Conservation (phyloP, 2,329 filamentous ascomycete genomes). For the Eutypa lata region DNA sequence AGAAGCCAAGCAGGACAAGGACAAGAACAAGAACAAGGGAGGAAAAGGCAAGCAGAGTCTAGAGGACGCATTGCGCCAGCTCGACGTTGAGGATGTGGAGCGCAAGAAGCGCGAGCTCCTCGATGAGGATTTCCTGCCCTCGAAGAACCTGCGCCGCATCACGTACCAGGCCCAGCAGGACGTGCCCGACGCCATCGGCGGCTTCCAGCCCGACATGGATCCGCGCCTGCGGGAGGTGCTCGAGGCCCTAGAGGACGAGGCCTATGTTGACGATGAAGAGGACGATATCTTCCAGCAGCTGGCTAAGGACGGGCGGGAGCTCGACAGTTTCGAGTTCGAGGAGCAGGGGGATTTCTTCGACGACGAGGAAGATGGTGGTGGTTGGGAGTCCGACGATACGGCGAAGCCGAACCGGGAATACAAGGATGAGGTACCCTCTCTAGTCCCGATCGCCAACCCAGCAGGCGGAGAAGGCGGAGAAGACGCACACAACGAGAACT, state of each 20-base stretch:
- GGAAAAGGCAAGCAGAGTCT: constrained; percentile 73
- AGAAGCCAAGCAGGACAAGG: constrained; percentile 59
- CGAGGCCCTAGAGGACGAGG: constrained; percentile 92
- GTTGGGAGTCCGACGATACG: constrained; percentile 94
- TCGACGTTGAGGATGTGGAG: constrained; percentile 41
- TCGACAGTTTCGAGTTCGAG: constrained; percentile 79
- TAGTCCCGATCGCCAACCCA: constrained; percentile 35
- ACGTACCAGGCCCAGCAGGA: constrained; percentile 94
- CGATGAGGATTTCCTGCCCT: constrained; percentile 73
- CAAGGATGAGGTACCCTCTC: constrained; percentile 39
- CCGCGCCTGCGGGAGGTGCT: constrained; percentile 85
- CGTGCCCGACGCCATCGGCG: constrained; percentile 84
- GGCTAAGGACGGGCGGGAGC: constrained; percentile 66
- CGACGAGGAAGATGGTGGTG: constrained; percentile 72
- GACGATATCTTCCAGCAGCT: constrained; percentile 82
- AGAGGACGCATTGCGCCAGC: constrained; percentile 73
- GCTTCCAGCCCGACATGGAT: constrained; percentile 98
- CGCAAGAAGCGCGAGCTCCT: constrained; percentile 54
- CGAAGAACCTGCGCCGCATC: constrained; percentile 70
- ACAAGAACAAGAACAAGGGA: constrained; percentile 67
- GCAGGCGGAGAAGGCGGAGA: constrained; percentile 39
- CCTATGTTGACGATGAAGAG: constrained; percentile 74
- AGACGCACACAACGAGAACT: constrained; percentile 70
- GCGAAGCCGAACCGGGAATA: constrained; percentile 69
- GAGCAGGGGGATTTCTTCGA: constrained; percentile 55